Base-by-base conservation (phyloP, 139 green algal species). In the Monoraphidium neglectum region DNA sequence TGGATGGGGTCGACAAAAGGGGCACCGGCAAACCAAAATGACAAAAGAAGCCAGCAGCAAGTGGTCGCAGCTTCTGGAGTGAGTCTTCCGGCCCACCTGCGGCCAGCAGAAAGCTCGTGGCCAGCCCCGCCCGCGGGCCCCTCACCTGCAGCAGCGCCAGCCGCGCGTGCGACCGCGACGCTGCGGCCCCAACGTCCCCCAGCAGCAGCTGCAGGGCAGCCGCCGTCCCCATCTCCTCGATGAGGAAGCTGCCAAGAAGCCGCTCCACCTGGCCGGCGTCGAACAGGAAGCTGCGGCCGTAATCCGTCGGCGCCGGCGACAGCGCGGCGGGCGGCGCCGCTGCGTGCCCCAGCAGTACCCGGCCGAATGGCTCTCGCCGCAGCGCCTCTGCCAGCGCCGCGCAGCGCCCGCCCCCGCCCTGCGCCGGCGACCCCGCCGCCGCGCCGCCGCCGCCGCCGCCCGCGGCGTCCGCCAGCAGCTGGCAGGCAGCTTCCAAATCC, bases 71-170 rank as follows among this genome's bases (percentile, higher is more conserved):
- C 43, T n/a, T n/a, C n/a, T n/a, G n/a, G n/a, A n/a, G n/a, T n/a
- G n/a, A n/a, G n/a, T n/a, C n/a, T n/a, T n/a, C n/a, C n/a, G n/a
- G n/a, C n/a, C n/a, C n/a, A n/a, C n/a, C n/a, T n/a, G n/a, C n/a
- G n/a, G n/a, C n/a, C n/a, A 51, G 12, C 43, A 51, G 43, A 8
- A 51, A 51, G 43, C 43, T 51, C 43, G 8, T 51, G 43, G 8
- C 43, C 43, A 8, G 8, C 43, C 8, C 43, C 8, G 8, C 43
- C 8, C 43, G 43, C 43, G 8, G 43, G 43, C 43, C 43, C 43
- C 43, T 8, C 43, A 59, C 71, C 71, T 77, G 71, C 71, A 77
- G 71, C 59, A 77, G 71, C 57, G 43, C 57, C 71, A 77, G 59
- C 24, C 71, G 37, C 16, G 59, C 71, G 21, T 77, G 71, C 32